Percentiles rank a stretch among this genome's conserved stretches.
These are phyloP conservation scores for Thelephora aurantiotincta DNA, from an alignment of 768 basidiomycete species.

Conservation along the genomic window DNA sequence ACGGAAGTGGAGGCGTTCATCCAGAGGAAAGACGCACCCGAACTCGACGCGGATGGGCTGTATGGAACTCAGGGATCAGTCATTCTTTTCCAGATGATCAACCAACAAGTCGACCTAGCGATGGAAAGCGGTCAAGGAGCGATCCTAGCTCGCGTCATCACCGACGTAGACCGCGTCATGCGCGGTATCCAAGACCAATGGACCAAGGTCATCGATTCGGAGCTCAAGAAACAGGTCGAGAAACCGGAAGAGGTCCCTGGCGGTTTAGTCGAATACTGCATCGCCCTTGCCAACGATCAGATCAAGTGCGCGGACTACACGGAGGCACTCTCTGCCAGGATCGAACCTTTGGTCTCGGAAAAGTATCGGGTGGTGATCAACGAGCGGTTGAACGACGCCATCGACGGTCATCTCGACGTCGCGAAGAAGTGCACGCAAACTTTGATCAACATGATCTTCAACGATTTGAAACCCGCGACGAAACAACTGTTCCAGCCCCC, in stretches of 20 bases:
- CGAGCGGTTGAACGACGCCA: constrained; percentile 86
- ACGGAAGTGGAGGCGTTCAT: constrained; percentile 79
- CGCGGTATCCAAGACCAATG: constrained; percentile 77
- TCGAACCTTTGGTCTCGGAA: constrained; percentile 86
- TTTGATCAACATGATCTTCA: constrained; percentile 88
- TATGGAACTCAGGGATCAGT: constrained; percentile 86
- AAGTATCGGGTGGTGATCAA: constrained; percentile 79
- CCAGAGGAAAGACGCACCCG: constrained; percentile 72
- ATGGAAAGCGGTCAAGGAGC: constrained; percentile 92
- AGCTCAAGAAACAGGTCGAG: constrained; percentile 78
- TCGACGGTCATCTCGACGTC: constrained; percentile 96
- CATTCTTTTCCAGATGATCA: constrained; percentile 97
- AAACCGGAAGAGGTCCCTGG: constrained; percentile 79
- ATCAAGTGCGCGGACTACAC: constrained; percentile 91
- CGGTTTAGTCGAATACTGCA: constrained; percentile 90
- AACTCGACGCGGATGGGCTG: constrained; percentile 75
- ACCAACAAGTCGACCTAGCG: constrained; percentile 89
- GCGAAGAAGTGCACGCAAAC: constrained; percentile 95
- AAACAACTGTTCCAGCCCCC: constrained; percentile 68
- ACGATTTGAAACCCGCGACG: constrained; percentile 81
- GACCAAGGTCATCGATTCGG: constrained; percentile 68
- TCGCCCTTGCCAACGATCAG: constrained; percentile 95
- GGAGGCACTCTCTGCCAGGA: constrained; percentile 69
- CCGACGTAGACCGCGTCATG: constrained; percentile 85
- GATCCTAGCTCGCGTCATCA: constrained; percentile 81